Conservation (phyloP, 169 alveolate genomes). For the Perkinsus olseni region DNA sequence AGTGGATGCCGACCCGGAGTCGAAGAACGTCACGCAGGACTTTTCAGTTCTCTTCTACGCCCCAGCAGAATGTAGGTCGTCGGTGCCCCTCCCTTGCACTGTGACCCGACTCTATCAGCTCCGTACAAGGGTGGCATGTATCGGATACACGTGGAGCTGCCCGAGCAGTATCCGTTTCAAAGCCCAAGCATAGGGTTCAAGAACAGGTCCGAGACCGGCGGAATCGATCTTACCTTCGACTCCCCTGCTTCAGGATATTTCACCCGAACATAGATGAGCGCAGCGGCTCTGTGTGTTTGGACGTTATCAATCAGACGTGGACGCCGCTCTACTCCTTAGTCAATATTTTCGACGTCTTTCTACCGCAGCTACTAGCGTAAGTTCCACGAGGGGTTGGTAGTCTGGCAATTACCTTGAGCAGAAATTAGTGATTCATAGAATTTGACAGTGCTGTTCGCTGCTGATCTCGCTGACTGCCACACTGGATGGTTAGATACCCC, state of each 20-base stretch:
- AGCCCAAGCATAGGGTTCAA: conserved; percentile 93
- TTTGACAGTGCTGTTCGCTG: neutral
- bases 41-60: conserved; percentile 39
- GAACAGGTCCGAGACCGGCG: conserved; percentile 36
- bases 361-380: conserved; percentile 82
- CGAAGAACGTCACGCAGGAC: conserved; percentile 38
- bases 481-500: conserved; percentile 59
- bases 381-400: neutral
- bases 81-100: neutral
- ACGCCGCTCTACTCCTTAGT: conserved; percentile 87
- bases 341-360: conserved; percentile 87
- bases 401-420: neutral
- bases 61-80: conserved; percentile 27
- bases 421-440: too few relatives aligned
- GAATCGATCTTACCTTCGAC: neutral
- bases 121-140: conserved; percentile 68
- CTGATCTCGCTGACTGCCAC: neutral
- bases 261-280: conserved; percentile 95
- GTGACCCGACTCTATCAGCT: conserved; percentile 38
- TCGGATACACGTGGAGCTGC: conserved; percentile 76
- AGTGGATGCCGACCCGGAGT: conserved; percentile 21
- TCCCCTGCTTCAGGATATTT: conserved; percentile 39
- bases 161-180: conserved; percentile 94
- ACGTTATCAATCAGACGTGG: conserved; percentile 97
- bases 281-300: conserved; percentile 92